Evolutionary conservation across 2,329 filamentous ascomycete genomes (phyloP).

Genomic region (Moelleriella libera): DNA sequence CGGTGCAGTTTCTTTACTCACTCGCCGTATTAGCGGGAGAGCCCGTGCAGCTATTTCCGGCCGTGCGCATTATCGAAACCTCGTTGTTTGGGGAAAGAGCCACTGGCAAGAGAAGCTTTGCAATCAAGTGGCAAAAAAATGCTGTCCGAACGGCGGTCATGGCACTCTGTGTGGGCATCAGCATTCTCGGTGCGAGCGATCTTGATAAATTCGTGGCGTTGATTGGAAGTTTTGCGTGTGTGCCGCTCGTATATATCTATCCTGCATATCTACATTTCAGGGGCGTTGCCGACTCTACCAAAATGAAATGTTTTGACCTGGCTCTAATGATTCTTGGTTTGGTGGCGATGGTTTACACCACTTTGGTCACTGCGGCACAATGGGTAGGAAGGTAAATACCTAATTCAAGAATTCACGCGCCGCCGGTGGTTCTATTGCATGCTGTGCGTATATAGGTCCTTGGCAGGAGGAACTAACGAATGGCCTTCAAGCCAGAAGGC

Average conservation of each 20-base stretch:
- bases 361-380: constrained; percentile 37
- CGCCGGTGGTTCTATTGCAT: too few relatives aligned
- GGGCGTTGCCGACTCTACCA: constrained; percentile 43
- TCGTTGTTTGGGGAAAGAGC: constrained; percentile 52
- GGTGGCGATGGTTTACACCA: constrained; percentile 60
- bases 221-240: constrained; percentile 60
- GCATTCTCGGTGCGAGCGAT: constrained; percentile 51
- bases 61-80: constrained; percentile 56
- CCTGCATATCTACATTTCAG: constrained; percentile 57
- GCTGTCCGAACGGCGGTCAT: constrained; percentile 44
- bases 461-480: too few relatives aligned
- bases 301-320: constrained; percentile 44
- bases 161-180: constrained; percentile 42
- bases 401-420: neutral
- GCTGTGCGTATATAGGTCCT: too few relatives aligned
- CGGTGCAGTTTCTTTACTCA: constrained; percentile 61
- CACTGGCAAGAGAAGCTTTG: constrained; percentile 44
- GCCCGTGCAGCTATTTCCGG: constrained; percentile 63
- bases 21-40: constrained; percentile 60
- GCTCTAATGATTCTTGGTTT: constrained; percentile 47
- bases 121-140: constrained; percentile 69
- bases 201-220: constrained; percentile 63
- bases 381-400: constrained; percentile 13
- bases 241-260: constrained; percentile 66
- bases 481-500: too few relatives aligned